Evolutionary conservation across 345 rosid species (phyloP).

Genomic region (Ceriops decandra): DNA sequence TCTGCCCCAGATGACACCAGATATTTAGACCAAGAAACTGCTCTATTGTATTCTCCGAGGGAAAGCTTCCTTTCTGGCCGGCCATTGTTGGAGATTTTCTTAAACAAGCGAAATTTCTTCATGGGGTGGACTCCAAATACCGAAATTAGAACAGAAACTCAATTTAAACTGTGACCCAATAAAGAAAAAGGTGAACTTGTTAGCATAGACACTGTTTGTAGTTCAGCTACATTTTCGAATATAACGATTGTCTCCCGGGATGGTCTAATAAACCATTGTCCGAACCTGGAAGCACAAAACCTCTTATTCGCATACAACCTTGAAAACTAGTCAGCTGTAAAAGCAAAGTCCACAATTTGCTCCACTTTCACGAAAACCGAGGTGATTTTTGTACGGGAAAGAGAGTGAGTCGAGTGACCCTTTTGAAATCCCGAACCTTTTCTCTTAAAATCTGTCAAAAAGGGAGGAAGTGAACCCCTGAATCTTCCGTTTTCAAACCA

Average conservation of each 20-base stretch:
- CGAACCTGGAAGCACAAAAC: neutral
- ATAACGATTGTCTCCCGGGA: neutral
- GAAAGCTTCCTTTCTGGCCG: conserved; percentile 52
- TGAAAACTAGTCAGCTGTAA: neutral
- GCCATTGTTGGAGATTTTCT: conserved; percentile 49
- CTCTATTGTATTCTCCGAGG: conserved; percentile 64
- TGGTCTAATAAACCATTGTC: conserved; percentile 2
- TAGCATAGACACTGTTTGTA: conserved; percentile 18
- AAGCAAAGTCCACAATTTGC: neutral
- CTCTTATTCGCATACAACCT: neutral
- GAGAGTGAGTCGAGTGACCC: neutral
- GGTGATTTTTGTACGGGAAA: neutral
- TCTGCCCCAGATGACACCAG: conserved; percentile 70
- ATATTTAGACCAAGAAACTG: conserved; percentile 79
- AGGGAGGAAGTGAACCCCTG: neutral
- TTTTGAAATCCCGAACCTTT: conserved; percentile 20
- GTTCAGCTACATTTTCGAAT: conserved; percentile 30
- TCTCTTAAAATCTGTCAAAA: conserved; percentile 23
- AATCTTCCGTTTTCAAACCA: neutral
- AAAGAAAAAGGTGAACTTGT: conserved; percentile 10
- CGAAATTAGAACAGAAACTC: neutral
- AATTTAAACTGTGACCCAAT: conserved; percentile 6
- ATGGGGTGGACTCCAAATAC: conserved; percentile 30
- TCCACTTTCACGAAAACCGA: neutral
- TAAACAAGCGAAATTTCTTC: conserved; percentile 60